Conservation (phyloP, 768 basidiomycete species). For the Lentinula lateritia region DNA sequence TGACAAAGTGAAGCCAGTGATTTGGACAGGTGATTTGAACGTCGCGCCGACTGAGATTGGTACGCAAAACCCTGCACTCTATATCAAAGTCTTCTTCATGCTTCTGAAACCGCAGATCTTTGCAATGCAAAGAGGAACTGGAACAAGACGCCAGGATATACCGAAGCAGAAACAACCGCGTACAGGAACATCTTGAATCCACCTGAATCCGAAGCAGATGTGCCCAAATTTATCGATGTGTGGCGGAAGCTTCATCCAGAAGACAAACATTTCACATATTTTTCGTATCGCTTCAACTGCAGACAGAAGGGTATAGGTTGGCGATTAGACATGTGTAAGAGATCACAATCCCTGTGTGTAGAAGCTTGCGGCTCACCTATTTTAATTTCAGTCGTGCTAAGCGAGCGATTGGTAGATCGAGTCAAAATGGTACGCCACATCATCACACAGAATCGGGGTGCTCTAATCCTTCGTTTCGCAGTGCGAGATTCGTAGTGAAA, state of each 20-base stretch:
- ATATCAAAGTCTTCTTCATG: neutral
- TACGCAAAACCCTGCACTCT: conserved; percentile 16
- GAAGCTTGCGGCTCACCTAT: neutral
- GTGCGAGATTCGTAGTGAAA: conserved; percentile 83
- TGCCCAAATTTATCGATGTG: conserved; percentile 63
- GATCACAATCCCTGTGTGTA: conserved; percentile 11
- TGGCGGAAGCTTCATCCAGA: conserved; percentile 73
- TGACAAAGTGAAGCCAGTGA: conserved; percentile 76
- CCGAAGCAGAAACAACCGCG: conserved; percentile 72
- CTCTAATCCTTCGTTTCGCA: conserved; percentile 12
- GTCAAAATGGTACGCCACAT: conserved; percentile 49
- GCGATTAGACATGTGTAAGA: conserved; percentile 80
- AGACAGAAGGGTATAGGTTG: conserved; percentile 78
- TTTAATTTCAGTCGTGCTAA: conserved; percentile 56
- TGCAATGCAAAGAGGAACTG: conserved; percentile 68
- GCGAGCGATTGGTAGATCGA: conserved; percentile 57
- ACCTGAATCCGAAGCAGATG: conserved; percentile 26
- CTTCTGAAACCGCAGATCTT: conserved; percentile 43
- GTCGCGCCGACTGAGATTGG: conserved; percentile 77
- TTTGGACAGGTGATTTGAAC: conserved; percentile 87
- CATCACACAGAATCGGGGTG: neutral
- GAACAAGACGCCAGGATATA: conserved; percentile 88
- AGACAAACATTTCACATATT: conserved; percentile 78
- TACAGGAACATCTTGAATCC: conserved; percentile 65
- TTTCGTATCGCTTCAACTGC: conserved; percentile 79